phyloP scores from a whole-genome alignment of 345 rosid species.

The Aethionema arabicum region DNA sequence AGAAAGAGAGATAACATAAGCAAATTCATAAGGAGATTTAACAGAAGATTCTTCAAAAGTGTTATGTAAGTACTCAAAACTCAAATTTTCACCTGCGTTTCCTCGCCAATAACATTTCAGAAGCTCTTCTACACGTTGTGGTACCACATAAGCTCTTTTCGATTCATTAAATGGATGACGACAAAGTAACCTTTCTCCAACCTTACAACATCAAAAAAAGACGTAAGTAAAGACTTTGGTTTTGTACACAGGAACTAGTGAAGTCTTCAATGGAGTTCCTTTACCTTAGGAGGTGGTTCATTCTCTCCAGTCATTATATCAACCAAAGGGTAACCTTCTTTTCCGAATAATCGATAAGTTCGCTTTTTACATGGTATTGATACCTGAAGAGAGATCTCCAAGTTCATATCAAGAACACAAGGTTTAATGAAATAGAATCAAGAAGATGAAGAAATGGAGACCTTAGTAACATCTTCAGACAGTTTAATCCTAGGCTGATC shows the following conservation, averaged over 20 bases:
- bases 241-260: too few species aligned
- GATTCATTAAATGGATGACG: conserved; percentile 98
- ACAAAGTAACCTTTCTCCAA: conserved; percentile 83
- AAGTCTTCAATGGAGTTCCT: not conserved
- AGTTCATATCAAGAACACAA: conserved; percentile 2
- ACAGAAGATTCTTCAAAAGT: not conserved
- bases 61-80: not conserved
- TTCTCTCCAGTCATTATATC: conserved; percentile 94
- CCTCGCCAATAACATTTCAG: conserved; percentile 94
- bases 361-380: conserved; percentile 93
- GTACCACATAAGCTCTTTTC: conserved; percentile 93
- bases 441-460: conserved; percentile 7
- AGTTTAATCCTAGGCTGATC: conserved; percentile 93
- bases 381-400: conserved; percentile 47
- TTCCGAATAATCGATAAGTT: conserved; percentile 73
- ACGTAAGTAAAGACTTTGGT: not conserved
- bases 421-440: conserved; percentile 3
- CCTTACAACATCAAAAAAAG: conserved; percentile 41
- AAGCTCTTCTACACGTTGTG: conserved; percentile 86
- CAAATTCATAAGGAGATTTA: conserved; percentile 11
- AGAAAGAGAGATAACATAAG: conserved; percentile 10
- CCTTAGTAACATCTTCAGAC: conserved; percentile 99
- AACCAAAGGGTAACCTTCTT: conserved; percentile 89
- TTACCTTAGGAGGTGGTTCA: conserved; percentile 87
- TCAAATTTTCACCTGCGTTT: conserved; percentile 52